These are phyloP conservation scores for Hansenula lynferdii DNA, from an alignment of 1,139 yeast species.

Conservation along the genomic window DNA sequence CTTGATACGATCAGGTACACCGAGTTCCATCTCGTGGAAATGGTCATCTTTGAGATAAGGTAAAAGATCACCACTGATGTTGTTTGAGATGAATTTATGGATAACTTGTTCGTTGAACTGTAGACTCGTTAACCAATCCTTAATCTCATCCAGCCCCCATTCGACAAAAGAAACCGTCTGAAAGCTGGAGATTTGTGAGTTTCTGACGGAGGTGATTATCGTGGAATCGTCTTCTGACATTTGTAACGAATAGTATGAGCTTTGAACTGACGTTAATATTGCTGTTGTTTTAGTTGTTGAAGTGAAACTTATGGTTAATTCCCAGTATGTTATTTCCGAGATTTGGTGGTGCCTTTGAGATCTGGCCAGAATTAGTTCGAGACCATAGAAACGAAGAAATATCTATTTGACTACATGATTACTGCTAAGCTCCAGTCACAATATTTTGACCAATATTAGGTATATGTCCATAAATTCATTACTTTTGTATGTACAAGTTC, in stretches of 20 bases:
- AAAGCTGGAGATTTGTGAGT: neutral
- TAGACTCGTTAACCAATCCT: conserved; percentile 16
- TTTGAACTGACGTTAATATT: no score
- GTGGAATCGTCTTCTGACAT: conserved; percentile 1
- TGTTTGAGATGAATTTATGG: conserved; percentile 41
- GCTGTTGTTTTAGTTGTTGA: no score
- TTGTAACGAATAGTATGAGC: no score
- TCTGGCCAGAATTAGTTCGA: no score
- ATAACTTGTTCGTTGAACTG: conserved; percentile 14
- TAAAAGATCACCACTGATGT: conserved; percentile 57
- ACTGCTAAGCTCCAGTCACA: no score
- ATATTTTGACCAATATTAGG: no score
- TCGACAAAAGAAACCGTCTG: conserved; percentile 7
- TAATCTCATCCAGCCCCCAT: conserved; percentile 21
- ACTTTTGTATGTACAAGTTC: no score
- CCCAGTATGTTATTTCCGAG: no score
- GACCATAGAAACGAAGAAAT: no score
- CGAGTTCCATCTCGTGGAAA: conserved; percentile 53
- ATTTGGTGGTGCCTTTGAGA: no score
- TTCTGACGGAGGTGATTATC: neutral
- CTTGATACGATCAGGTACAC: conserved; percentile 37
- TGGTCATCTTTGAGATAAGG: conserved; percentile 58
- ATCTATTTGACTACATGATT: no score
- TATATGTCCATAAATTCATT: neutral
- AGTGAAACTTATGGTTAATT: no score